Base-by-base conservation (phyloP, 2,329 filamentous ascomycete species). In the Xylariomycetidae sp. region DNA sequence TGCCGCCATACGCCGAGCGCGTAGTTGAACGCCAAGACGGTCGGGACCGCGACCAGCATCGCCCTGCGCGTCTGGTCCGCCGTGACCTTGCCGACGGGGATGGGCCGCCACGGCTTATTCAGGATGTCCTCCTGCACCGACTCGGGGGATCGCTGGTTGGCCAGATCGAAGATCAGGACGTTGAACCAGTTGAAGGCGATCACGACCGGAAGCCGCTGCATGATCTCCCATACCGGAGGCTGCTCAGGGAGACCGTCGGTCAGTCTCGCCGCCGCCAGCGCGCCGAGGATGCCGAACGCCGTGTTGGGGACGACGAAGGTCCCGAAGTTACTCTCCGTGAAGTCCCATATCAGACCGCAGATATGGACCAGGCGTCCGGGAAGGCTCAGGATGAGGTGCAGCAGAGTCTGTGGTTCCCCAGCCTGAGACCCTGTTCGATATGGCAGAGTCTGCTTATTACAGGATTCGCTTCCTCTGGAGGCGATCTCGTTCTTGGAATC, bases 251-350 rank as follows among this genome's bases (percentile, higher is more conserved):
- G 13, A 10, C 32, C 31, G 8, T 30, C 19, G 3, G 11, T 4
- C 5, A 37, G 22, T 5, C 27, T 18, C 4, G 40, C 2, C n/a
- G 30, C 15, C 5, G 35, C 37, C 7, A 57, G 41, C 5, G 57
- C 53, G 7, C 53, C 48, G 2, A 58, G 37, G n/a, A 61, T 39
- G 7, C 57, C 50, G 27, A 59, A 58, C 7, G 51, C 36, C 23
- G 38, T 51, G 13, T 59, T 56, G 2, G 56, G 57, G 0, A 50
- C 12, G 10, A 58, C 42, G 13, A 59, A 50, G 7, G 56, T 59
- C 19, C 56, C 54, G 48, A 57, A 51, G 22, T 59, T 53, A 31
- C 52, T 54, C 30, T 49, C 56, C 1, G 56, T 58, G 16, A 59
- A 59, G 5, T 27, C 19, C 44, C 44, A 47, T 36, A 46, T 25